Base-by-base conservation (phyloP, 1,139 yeast species). In the Hansenula sp. region DNA sequence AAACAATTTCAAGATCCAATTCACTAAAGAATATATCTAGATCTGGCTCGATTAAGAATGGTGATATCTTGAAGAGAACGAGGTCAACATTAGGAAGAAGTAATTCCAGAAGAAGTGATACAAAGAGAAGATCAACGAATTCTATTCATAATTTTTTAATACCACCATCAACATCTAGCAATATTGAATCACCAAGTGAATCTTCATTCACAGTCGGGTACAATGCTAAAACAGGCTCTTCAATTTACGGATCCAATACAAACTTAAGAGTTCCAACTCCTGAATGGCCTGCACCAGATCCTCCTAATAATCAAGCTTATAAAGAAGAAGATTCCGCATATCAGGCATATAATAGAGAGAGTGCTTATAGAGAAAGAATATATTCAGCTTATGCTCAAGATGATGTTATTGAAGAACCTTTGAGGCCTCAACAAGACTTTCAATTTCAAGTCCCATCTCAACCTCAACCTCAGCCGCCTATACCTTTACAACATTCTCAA, bases 261-360 rank as follows among this genome's bases (percentile, higher is more conserved):
- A 35, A 17, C 18, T 15, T 16, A 3, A 37, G 51, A n/a, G 36
- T 49, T 3, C 50, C 50, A n/a, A 49, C 52, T 2, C 52, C 52
- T 6, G 44, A 40, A 8, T 43, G 35, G 15, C 36, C 38, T 2
- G 52, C 52, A 8, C 52, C 50, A 11, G 33, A 36, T 12, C 50
- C 50, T 9, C 52, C 52, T 21, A 18, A 17, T 18, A n/a, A 32
- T 4, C 25, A 18, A n/a, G 11, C 13, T 30, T 5, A 8, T 8
- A n/a, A 15, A 5, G 29, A 36, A 9, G 18, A 28, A 13, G 25
- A 18, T 5, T 25, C n/a, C 28, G 15, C 15, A 18, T 17, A 10
- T 9, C 21, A 17, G 13, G 31, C 17, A 5, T 21, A 21, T n/a
- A 24, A 21, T 8, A 21, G 36, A 21, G 36, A 33, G 21, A 33